phyloP scores from a whole-genome alignment of 805 yeast species.

The Schwanniomyces yamadae region DNA sequence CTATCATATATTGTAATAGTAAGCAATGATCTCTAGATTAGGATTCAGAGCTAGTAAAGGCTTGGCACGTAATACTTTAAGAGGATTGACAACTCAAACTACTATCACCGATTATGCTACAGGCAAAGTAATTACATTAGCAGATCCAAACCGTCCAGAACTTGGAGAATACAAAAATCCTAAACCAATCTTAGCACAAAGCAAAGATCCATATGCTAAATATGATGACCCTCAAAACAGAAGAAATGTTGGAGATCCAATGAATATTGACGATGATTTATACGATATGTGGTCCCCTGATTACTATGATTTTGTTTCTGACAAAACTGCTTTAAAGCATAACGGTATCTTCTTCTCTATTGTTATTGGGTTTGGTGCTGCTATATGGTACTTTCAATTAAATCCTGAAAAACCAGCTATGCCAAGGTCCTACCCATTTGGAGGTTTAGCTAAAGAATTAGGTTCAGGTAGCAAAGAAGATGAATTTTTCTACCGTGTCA shows the following conservation, averaged over 20 bases:
- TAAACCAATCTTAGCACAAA: constrained; percentile 58
- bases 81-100: constrained; percentile 32
- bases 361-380: constrained; percentile 44
- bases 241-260: constrained; percentile 72
- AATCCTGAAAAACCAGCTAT: constrained; percentile 68
- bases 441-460: constrained; percentile 70
- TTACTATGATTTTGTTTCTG: constrained; percentile 57
- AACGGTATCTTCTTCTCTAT: constrained; percentile 48
- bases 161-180: constrained; percentile 62
- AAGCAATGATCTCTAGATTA: constrained; percentile 29
- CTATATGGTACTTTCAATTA: constrained; percentile 45
- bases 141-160: constrained; percentile 44
- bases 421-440: constrained; percentile 73
- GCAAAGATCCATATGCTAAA: constrained; percentile 66
- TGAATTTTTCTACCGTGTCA: constrained; percentile 42
- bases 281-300: constrained; percentile 89
- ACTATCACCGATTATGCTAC: constrained; percentile 41
- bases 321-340: constrained; percentile 59
- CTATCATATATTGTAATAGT: neutral
- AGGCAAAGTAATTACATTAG: constrained; percentile 38
- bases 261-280: constrained; percentile 69
- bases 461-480: constrained; percentile 59
- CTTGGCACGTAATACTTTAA: constrained; percentile 9
- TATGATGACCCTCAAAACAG: constrained; percentile 82
- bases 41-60: constrained; percentile 18